Evolutionary conservation across 805 yeast genomes (phyloP), one percentile per base, ranked within the genome.

Genomic region (Candida odintsovae): DNA sequence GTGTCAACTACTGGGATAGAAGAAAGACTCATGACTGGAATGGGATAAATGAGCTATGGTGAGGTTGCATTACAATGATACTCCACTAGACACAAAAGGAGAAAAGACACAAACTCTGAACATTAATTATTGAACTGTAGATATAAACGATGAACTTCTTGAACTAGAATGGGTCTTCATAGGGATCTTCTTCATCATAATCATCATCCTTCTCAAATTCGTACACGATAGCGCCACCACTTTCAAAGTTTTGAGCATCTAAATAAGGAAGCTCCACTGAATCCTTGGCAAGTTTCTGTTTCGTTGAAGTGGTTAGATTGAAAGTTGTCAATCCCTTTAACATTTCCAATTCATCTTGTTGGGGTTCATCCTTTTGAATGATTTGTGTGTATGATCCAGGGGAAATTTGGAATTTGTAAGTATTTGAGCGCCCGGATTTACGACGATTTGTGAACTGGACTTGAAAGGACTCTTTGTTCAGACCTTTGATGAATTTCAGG

Each of bases 161-260:
- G 33, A 25, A 35, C 64, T 65, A 90, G 59, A 89, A 90, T 6
- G 98, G 98, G 61, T 92, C 98, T 62, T 92, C 99, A 59, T 83
- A 92, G 0, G 98, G 97, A 65, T 92, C 99, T 57, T 94, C 98
- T 63, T 92, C 99, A 60, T 92, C 99, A 61, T 90, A 92, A 64
- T 92, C 99, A 63, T 92, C 99, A 64, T 92, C 98, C 61, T 90
- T 88, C 58, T 94, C 98, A 62, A 82, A 94, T 61, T 94, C 94
- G 61, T 92, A 92, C 4, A 92, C 95, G 54, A 94, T 90, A 1
- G 99, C 97, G 18, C 98, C 97, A 45, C 96, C 96, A 42, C 78
- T 69, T 29, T 80, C 77, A 19, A 84, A 86, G 16, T 71, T 69
- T 59, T 92, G 98, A 0, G 98, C 98, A 53, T 85, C 86, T 70